phyloP scores from a whole-genome alignment of 805 yeast genomes.

The Wickerhamiella kurtzmanii region DNA sequence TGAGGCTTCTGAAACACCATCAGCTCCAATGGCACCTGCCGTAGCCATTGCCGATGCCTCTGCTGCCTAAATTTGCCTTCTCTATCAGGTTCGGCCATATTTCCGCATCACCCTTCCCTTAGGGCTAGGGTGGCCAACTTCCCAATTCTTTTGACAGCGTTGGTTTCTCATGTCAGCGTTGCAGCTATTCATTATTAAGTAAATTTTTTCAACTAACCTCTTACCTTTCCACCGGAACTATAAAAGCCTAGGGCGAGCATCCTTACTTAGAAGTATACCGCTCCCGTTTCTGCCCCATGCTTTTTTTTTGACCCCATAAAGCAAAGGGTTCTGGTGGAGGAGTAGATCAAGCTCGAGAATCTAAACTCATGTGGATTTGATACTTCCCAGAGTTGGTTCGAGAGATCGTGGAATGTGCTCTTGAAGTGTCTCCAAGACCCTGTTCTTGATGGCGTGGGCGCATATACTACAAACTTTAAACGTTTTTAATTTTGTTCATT shows the following conservation, averaged over 20 bases:
- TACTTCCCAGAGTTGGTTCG: constrained; percentile 13
- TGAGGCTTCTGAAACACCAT: neutral
- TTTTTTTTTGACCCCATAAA: constrained; percentile 18
- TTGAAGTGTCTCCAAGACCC: constrained; percentile 10
- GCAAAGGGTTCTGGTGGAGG: constrained; percentile 25
- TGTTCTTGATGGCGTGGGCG: constrained; percentile 14
- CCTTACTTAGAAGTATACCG: neutral
- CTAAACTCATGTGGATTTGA: constrained; percentile 13
- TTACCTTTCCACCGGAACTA: neutral
- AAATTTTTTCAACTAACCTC: too few species aligned
- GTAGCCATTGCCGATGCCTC: neutral
- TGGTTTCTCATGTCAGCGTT: too few species aligned
- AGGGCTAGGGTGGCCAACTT: too few species aligned
- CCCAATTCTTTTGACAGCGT: too few species aligned
- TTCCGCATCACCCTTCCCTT: too few species aligned
- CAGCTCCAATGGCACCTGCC: neutral
- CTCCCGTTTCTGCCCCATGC: constrained; percentile 27
- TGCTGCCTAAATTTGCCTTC: neutral
- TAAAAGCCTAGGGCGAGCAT: neutral
- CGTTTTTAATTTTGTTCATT: too few species aligned
- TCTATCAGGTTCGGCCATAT: too few species aligned
- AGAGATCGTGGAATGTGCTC: constrained; percentile 20
- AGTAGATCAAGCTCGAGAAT: constrained; percentile 21
- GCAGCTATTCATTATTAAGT: too few species aligned
- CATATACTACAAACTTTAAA: constrained; percentile 14